A percentile compares a stretch with the other conserved stretches of the same genome.
Evolutionary conservation across 306 rosid genomes (phyloP).

Genomic region (Lithocarpus polystachyus): DNA sequence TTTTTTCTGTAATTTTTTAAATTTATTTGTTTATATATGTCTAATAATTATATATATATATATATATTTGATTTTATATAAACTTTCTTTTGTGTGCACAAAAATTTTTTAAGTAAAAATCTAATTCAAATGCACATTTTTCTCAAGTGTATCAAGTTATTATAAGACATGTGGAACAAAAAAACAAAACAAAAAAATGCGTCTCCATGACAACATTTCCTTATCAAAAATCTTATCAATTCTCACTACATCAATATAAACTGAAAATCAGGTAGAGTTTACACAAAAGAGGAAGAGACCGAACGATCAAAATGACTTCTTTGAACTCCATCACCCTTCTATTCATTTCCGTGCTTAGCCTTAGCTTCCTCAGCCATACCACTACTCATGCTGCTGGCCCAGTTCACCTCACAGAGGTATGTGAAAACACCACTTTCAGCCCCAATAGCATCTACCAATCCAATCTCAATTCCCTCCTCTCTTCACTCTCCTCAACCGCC

Average conservation of each 20-base stretch:
- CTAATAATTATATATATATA: too few relatives aligned
- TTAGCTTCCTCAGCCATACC: neutral
- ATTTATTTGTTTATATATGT: too few relatives aligned
- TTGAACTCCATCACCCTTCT: neutral
- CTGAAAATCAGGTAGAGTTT: neutral
- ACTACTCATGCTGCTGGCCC: conserved; percentile 3
- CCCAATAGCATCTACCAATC: conserved; percentile 36
- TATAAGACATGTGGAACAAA: too few relatives aligned
- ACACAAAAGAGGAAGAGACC: neutral
- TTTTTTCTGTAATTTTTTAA: too few relatives aligned
- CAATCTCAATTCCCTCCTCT: conserved; percentile 36
- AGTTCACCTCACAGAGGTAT: conserved; percentile 1
- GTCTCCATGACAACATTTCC: too few relatives aligned
- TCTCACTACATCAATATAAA: conserved; percentile 20
- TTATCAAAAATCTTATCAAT: neutral
- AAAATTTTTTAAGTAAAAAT: too few relatives aligned
- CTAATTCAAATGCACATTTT: too few relatives aligned
- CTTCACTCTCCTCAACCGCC: conserved; percentile 45
- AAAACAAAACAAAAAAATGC: too few relatives aligned
- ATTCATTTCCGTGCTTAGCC: conserved; percentile 12
- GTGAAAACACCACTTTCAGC: conserved; percentile 30
- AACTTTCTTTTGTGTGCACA: too few relatives aligned
- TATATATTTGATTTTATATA: too few relatives aligned
- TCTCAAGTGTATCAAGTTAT: too few relatives aligned
- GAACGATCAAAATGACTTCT: conserved; percentile 10